Conservation (phyloP, 371 early-diverging fungal species). For the Rhizopus delemar region DNA sequence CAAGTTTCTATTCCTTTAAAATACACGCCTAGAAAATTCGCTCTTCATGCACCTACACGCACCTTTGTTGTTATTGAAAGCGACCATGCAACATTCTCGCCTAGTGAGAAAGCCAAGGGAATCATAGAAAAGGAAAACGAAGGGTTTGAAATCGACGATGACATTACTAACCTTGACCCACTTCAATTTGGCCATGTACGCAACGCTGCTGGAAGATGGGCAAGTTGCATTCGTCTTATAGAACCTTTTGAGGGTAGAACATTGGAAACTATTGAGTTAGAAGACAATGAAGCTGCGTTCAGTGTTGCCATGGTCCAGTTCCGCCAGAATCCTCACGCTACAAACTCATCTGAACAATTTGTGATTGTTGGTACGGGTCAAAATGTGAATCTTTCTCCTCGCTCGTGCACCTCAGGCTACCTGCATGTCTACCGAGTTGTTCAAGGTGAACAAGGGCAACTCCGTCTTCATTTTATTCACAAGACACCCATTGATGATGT, state of each 20-base stretch:
- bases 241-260: conserved; percentile 84
- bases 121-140: conserved; percentile 58
- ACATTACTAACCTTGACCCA: conserved; percentile 48
- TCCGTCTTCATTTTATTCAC: conserved; percentile 77
- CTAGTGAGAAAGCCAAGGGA: conserved; percentile 59
- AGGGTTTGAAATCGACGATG: conserved; percentile 56
- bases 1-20: conserved; percentile 81
- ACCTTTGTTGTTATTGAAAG: conserved; percentile 88
- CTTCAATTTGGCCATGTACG: conserved; percentile 75
- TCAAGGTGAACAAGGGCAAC: conserved; percentile 53
- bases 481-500: conserved; percentile 84
- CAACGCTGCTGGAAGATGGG: conserved; percentile 79
- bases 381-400: conserved; percentile 72
- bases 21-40: conserved; percentile 89
- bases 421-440: conserved; percentile 77
- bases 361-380: conserved; percentile 88
- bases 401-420: conserved; percentile 69
- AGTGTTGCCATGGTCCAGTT: conserved; percentile 77
- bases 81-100: conserved; percentile 79
- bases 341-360: conserved; percentile 49
- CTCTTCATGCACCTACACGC: conserved; percentile 68
- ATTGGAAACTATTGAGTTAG: conserved; percentile 69
- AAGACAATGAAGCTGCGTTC: conserved; percentile 88
- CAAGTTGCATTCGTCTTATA: conserved; percentile 82
- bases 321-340: conserved; percentile 55